Conservation (phyloP, 1,284 basidiomycete species). For the Microbotryum intermedium region DNA sequence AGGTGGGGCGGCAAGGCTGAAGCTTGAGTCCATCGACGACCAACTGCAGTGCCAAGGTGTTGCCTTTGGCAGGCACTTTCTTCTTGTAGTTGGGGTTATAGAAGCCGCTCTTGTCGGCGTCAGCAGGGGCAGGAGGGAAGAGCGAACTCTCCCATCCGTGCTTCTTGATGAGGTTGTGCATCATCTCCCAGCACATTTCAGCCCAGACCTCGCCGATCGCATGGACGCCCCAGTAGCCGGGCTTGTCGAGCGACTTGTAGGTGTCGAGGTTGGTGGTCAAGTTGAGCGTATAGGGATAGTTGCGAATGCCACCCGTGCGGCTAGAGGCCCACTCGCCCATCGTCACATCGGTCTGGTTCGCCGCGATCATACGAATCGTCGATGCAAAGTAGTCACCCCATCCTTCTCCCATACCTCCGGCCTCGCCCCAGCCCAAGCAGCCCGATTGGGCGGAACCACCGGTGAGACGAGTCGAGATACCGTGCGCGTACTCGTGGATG, state of each 20-base stretch:
- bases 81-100: slow-evolving; percentile 31
- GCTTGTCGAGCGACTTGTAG: slow-evolving; percentile 92
- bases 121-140: neutral
- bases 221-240: slow-evolving; percentile 60
- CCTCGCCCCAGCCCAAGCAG: slow-evolving; percentile 90
- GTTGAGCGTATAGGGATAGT: slow-evolving; percentile 64
- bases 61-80: slow-evolving; percentile 80
- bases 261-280: slow-evolving; percentile 74
- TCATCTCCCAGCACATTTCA: slow-evolving; percentile 78
- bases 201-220: slow-evolving; percentile 89
- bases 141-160: slow-evolving; percentile 57
- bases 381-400: slow-evolving; percentile 27
- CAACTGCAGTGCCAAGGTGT: slow-evolving; percentile 77
- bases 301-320: slow-evolving; percentile 65
- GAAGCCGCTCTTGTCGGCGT: neutral
- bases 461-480: slow-evolving; percentile 83
- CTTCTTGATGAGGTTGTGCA: slow-evolving; percentile 63
- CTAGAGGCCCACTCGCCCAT: slow-evolving; percentile 96
- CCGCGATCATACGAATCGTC: slow-evolving; percentile 25
- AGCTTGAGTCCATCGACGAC: slow-evolving; percentile 89
- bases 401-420: slow-evolving; percentile 73
- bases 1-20: slow-evolving; percentile 72
- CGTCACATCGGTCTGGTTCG: slow-evolving; percentile 35
- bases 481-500: slow-evolving; percentile 52
- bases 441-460: slow-evolving; percentile 88